Conservation (phyloP, 2,329 filamentous ascomycete species). For the Cladosporium austrohemisphaericum region DNA sequence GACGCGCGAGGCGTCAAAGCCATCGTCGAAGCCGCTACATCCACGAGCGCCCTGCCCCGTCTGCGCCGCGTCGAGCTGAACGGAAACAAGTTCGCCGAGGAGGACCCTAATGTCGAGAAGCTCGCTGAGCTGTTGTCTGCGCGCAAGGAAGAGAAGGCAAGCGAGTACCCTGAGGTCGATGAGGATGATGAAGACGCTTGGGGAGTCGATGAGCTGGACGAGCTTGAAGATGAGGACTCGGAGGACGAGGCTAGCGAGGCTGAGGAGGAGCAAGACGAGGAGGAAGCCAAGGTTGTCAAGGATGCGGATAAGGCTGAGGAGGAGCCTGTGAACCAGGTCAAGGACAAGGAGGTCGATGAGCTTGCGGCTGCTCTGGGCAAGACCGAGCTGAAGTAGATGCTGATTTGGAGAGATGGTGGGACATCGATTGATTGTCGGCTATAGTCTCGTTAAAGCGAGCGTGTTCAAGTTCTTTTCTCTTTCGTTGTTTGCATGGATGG, state of each 20-base stretch:
- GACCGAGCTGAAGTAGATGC: constrained; percentile 46
- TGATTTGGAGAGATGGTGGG: not conserved
- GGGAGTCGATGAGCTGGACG: constrained; percentile 81
- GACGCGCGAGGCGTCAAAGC: constrained; percentile 69
- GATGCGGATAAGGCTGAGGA: constrained; percentile 69
- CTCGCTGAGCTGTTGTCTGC: constrained; percentile 59
- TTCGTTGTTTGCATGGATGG: too few species aligned
- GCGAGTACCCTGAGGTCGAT: constrained; percentile 52
- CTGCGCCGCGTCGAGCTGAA: constrained; percentile 89
- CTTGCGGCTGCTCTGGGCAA: constrained; percentile 73
- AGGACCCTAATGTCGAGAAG: constrained; percentile 66
- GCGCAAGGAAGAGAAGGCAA: constrained; percentile 50
- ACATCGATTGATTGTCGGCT: too few species aligned
- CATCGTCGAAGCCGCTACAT: constrained; percentile 64
- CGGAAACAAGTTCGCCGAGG: constrained; percentile 90
- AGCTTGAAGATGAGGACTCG: constrained; percentile 72
- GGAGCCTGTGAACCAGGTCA: constrained; percentile 65
- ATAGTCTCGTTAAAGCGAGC: too few species aligned
- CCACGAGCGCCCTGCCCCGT: constrained; percentile 58
- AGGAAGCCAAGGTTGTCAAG: constrained; percentile 58
- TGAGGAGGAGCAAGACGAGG: constrained; percentile 51
- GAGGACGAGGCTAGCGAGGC: constrained; percentile 60
- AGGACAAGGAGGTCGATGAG: constrained; percentile 76
- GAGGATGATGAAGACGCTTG: constrained; percentile 74
- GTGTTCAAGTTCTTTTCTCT: too few species aligned